Base-by-base conservation (phyloP, 2,329 filamentous ascomycete species). In the Lomentospora prolificans region DNA sequence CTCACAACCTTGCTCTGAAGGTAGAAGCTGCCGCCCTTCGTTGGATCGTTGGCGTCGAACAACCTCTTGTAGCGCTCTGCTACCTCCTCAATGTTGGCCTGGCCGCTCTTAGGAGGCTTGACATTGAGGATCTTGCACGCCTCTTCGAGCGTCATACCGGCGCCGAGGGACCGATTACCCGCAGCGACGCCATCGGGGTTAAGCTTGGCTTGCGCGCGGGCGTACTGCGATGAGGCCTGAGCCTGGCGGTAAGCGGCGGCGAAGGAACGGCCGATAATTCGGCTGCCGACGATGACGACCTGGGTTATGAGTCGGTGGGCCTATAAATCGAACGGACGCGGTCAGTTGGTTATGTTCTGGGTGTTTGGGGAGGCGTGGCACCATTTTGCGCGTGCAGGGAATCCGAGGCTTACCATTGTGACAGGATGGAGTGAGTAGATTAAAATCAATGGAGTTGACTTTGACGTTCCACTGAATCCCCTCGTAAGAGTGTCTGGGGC, bases 71-170 rank as follows among this genome's bases (percentile, higher is more conserved):
- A 99, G 55, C 90, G 81, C 63, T 87, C 84, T 72, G 87, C 85
- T 56, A 96, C 84, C 61, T 86, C 79, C 64, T 91, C 88, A 68
- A 91, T 75, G 67, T 91, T 87, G 58, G 86, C 79, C 67, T 90
- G 79, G 50, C 89, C 90, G 59, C 79, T 81, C 69, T 87, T 81
- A 1, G 92, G 91, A 36, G 91, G 89, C 70, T 92, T 89, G 63
- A 99, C 90, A 70, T 99, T 95, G 60, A 99, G 81, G 67, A 99
- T 96, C 73, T 90, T 89, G 81, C 90, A 97, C 55, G 94, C 94
- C 77, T 99, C 94, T 63, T 96, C 90, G 65, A 99, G 84, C 7
- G 90, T 94, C 72, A 97, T 86, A 67, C 90, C 89, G 4, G 82
- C 81, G 27, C 83, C 77, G 59, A 78, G 66, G 30, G n/a, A 80